Conservation (phyloP, 2,329 filamentous ascomycete species). For the Monosporascus cannonballus region DNA sequence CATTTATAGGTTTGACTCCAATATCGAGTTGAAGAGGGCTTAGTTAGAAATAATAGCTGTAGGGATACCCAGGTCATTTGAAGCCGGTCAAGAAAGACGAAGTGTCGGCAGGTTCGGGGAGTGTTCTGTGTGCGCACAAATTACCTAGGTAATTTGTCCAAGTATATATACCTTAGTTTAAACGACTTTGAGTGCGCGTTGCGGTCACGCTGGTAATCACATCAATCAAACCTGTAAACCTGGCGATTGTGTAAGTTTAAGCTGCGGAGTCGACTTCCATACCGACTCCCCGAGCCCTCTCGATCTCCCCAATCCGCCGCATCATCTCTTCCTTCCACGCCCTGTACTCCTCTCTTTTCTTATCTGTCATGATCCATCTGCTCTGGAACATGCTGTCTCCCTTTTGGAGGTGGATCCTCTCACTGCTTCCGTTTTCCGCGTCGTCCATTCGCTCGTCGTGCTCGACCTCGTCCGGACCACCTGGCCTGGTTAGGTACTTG, state of each 20-base stretch:
- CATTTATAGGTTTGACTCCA: too few species aligned
- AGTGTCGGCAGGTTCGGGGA: too few species aligned
- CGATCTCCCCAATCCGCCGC: conserved; percentile 44
- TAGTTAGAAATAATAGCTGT: too few species aligned
- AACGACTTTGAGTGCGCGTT: too few species aligned
- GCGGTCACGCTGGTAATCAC: too few species aligned
- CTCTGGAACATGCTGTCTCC: conserved; percentile 71
- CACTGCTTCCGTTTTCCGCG: conserved; percentile 27
- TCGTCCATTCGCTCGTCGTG: conserved; percentile 26
- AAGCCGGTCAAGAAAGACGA: too few species aligned
- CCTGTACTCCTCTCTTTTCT: conserved; percentile 53
- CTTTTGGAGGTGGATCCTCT: conserved; percentile 38
- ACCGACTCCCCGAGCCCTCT: conserved; percentile 20
- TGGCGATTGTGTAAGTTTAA: background rate
- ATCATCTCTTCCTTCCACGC: conserved; percentile 60
- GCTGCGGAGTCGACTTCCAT: conserved; percentile 13
- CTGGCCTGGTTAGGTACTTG: conserved; percentile 42
- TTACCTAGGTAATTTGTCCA: too few species aligned
- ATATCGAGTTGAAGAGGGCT: too few species aligned
- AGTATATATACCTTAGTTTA: too few species aligned
- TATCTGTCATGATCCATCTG: conserved; percentile 60
- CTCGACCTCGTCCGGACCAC: conserved; percentile 11
- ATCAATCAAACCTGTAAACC: too few species aligned
- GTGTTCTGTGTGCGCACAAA: too few species aligned
- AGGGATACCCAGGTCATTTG: too few species aligned